Evolutionary conservation across 176 grass and related monocot species (phyloP).

Genomic region (Triticum monococcum): DNA sequence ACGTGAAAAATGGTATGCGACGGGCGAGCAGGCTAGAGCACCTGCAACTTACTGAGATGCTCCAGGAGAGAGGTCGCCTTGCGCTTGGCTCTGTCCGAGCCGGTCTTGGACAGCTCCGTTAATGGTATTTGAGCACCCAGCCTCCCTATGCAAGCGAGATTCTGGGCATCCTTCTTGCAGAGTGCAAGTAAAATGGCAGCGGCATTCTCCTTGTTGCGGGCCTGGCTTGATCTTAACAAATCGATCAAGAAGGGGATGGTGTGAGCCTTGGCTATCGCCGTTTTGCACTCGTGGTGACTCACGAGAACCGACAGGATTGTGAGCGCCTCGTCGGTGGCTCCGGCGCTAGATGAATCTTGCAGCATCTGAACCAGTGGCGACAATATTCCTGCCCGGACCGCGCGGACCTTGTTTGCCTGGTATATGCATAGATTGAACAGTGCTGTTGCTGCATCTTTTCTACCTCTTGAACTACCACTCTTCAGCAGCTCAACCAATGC

Average conservation of each 20-base stretch:
- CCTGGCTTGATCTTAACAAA: constrained; percentile 70
- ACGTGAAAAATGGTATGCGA: constrained; percentile 37
- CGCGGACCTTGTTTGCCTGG: constrained; percentile 88
- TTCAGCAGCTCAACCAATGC: constrained; percentile 77
- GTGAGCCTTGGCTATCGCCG: constrained; percentile 75
- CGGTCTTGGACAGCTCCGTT: constrained; percentile 79
- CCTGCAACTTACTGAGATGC: constrained; percentile 87
- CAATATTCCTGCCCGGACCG: constrained; percentile 77
- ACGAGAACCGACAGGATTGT: constrained; percentile 89
- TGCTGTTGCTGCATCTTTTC: constrained; percentile 89
- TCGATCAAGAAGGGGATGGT: constrained; percentile 84
- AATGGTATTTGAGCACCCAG: constrained; percentile 87
- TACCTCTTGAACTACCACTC: constrained; percentile 75
- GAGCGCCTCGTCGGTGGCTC: constrained; percentile 74
- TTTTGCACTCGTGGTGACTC: constrained; percentile 89
- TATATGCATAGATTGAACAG: constrained; percentile 97
- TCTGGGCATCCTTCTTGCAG: constrained; percentile 91
- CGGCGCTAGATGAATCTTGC: constrained; percentile 72
- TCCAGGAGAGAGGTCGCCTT: constrained; percentile 90
- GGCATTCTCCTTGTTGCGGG: constrained; percentile 89
- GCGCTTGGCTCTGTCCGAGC: constrained; percentile 93
- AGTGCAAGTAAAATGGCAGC: constrained; percentile 92
- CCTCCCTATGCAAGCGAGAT: constrained; percentile 81
- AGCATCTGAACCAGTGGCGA: constrained; percentile 75
- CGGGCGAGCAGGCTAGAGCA: constrained; percentile 47